Percentiles rank a stretch among this genome's conserved stretches.
phyloP scores from a whole-genome alignment of 2,329 filamentous ascomycete genomes.

The Fusarium solani-melongenae region DNA sequence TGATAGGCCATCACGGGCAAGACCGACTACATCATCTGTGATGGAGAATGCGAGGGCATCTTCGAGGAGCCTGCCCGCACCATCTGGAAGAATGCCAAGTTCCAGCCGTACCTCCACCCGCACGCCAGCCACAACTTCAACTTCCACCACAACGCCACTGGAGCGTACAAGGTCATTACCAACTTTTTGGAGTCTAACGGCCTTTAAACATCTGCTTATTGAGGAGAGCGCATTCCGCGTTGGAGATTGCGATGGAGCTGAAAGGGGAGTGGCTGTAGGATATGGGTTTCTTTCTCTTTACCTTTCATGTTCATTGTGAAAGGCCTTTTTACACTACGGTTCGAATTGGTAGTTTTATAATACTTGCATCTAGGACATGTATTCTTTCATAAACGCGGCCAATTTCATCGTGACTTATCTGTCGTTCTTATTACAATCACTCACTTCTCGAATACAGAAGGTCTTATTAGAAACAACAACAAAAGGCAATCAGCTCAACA shows the following conservation, averaged over 20 bases:
- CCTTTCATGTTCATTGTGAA: neutral
- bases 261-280: neutral
- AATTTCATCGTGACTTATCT: neutral
- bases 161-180: constrained; percentile 27
- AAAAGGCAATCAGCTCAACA: neutral
- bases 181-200: constrained; percentile 14
- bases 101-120: constrained; percentile 26
- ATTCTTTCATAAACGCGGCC: neutral
- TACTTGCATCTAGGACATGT: neutral
- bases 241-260: neutral
- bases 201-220: neutral
- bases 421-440: neutral
- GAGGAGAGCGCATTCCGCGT: neutral
- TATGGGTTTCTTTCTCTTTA: neutral
- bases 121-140: constrained; percentile 34
- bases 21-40: constrained; percentile 40
- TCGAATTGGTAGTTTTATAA: neutral
- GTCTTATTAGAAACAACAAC: neutral
- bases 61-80: constrained; percentile 39
- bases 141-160: constrained; percentile 27
- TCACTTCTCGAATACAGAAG: neutral
- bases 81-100: constrained; percentile 31
- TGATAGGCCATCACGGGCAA: constrained; percentile 23
- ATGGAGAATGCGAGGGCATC: constrained; percentile 41
- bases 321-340: neutral